These are phyloP conservation scores for Colletotrichum karsti DNA, from an alignment of 2,329 filamentous ascomycete species.

Conservation along the genomic window DNA sequence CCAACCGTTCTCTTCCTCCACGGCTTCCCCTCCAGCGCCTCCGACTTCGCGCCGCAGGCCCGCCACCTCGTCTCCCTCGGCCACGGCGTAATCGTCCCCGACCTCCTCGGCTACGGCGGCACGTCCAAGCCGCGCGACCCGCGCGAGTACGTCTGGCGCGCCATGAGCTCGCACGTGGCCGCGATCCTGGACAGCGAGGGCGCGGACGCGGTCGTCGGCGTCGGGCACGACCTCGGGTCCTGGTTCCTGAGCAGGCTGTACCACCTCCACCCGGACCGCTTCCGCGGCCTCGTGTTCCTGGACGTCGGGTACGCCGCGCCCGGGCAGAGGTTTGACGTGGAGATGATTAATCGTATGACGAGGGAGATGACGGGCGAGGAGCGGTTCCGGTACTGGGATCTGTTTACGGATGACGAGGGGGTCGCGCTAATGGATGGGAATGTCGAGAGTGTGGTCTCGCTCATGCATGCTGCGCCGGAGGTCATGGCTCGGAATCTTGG, in stretches of 20 bases:
- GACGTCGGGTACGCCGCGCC: conserved; percentile 39
- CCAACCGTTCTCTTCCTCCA: conserved; percentile 56
- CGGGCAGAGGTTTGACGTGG: conserved; percentile 38
- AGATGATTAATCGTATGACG: conserved; percentile 41
- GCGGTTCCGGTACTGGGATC: conserved; percentile 20
- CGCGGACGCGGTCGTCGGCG: conserved; percentile 71
- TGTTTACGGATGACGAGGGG: conserved; percentile 7
- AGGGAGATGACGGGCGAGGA: conserved; percentile 19
- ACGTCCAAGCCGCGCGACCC: conserved; percentile 81
- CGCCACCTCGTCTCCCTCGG: conserved; percentile 41
- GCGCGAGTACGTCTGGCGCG: conserved; percentile 79
- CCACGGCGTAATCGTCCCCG: conserved; percentile 52
- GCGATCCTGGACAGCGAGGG: conserved; percentile 83
- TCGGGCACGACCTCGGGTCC: conserved; percentile 46
- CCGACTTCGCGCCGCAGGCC: conserved; percentile 53
- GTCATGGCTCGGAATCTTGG: conserved; percentile 20
- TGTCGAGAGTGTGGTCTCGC: neutral
- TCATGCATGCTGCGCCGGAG: conserved; percentile 19
- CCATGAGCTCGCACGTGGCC: conserved; percentile 82
- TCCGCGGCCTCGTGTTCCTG: conserved; percentile 36
- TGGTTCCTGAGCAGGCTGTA: conserved; percentile 39
- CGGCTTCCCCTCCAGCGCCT: conserved; percentile 54
- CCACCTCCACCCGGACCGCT: conserved; percentile 35
- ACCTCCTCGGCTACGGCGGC: conserved; percentile 78
- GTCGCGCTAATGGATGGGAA: conserved; percentile 8